phyloP scores from a whole-genome alignment of 1,284 basidiomycete genomes.

The Papiliotrema fonsecae region DNA sequence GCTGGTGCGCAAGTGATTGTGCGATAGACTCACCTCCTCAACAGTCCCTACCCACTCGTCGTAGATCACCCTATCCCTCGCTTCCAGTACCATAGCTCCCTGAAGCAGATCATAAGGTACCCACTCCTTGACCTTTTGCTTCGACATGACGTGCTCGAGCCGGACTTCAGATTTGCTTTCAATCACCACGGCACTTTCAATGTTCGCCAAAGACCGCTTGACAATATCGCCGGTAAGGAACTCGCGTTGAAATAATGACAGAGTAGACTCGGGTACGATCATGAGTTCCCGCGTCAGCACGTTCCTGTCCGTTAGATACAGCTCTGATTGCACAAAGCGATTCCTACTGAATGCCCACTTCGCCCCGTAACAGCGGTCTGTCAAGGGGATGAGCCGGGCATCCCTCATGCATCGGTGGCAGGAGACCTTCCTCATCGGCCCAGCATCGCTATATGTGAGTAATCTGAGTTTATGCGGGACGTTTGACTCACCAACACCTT shows the following conservation, averaged over 20 bases:
- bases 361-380: conserved; percentile 66
- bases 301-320: conserved; percentile 15
- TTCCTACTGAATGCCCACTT: conserved; percentile 67
- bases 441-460: conserved; percentile 30
- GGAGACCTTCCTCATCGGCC: conserved; percentile 36
- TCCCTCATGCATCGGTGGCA: conserved; percentile 15
- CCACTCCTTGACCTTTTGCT: conserved; percentile 60
- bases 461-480: background rate
- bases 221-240: conserved; percentile 76
- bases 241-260: conserved; percentile 70
- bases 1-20: background rate
- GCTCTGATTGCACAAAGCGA: background rate
- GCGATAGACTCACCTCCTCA: conserved; percentile 44
- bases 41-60: conserved; percentile 83
- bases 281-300: conserved; percentile 58
- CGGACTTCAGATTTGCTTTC: conserved; percentile 59
- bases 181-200: conserved; percentile 71
- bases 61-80: conserved; percentile 75
- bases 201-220: conserved; percentile 69
- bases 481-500: conserved; percentile 31
- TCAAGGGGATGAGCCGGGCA: conserved; percentile 57
- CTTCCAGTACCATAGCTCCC: conserved; percentile 51
- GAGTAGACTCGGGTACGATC: conserved; percentile 65
- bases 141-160: conserved; percentile 70
- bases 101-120: conserved; percentile 60